These are phyloP conservation scores for Microsporum ferrugineum DNA, from an alignment of 2,329 filamentous ascomycete genomes.

Conservation along the genomic window DNA sequence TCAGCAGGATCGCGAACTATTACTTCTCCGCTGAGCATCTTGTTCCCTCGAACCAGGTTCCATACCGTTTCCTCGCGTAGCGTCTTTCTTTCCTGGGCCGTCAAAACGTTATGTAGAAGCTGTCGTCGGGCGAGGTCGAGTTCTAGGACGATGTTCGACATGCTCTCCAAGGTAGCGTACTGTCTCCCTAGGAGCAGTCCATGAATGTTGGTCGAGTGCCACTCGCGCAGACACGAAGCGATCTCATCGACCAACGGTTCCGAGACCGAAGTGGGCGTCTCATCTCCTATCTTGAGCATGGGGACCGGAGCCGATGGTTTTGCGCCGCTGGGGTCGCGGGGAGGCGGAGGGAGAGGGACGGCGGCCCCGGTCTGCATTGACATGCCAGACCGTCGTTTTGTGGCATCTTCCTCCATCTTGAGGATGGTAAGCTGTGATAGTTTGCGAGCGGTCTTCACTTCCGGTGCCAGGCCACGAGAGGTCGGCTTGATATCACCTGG, in stretches of 20 bases:
- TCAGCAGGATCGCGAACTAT: constrained; percentile 84
- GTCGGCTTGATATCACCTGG: constrained; percentile 6
- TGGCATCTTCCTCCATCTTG: constrained; percentile 26
- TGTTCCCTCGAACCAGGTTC: constrained; percentile 90
- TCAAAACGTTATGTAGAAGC: constrained; percentile 87
- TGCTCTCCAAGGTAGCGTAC: constrained; percentile 68
- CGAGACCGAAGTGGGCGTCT: constrained; percentile 76
- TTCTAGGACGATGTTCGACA: constrained; percentile 68
- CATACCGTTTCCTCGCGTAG: constrained; percentile 86
- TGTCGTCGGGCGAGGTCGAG: constrained; percentile 79
- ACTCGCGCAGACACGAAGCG: constrained; percentile 88
- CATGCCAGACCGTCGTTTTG: constrained; percentile 22
- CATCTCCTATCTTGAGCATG: constrained; percentile 94
- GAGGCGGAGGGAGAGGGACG: constrained; percentile 27
- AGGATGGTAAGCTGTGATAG: constrained; percentile 31
- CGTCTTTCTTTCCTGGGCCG: constrained; percentile 65
- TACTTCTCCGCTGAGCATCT: constrained; percentile 82
- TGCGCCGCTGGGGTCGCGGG: constrained; percentile 49
- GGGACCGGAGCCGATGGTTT: constrained; percentile 87
- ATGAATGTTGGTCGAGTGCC: constrained; percentile 95
- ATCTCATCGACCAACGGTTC: constrained; percentile 97
- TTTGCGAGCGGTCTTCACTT: constrained; percentile 28
- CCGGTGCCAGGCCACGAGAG: constrained; percentile 16
- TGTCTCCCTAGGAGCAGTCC: constrained; percentile 73
- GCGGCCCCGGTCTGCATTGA: constrained; percentile 21